Conservation (phyloP, 495 filamentous ascomycete genomes). For the Chaetomium fimeti region DNA sequence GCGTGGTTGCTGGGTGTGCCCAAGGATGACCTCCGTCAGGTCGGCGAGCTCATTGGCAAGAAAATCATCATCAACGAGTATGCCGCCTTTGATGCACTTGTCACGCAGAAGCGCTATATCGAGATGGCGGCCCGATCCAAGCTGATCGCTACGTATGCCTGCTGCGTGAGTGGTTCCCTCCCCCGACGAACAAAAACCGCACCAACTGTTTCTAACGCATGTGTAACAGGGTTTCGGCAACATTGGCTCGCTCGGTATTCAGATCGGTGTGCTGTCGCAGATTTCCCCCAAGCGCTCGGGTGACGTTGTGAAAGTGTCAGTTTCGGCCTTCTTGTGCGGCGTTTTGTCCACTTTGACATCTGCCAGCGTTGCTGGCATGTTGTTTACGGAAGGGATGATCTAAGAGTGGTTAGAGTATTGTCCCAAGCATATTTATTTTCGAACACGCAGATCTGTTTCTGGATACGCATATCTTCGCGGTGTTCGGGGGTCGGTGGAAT, state of each 20-base stretch:
- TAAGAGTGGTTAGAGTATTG: neutral
- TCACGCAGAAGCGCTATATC: conserved; percentile 61
- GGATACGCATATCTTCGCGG: neutral
- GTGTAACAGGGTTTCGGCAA: conserved; percentile 75
- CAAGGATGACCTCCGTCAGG: conserved; percentile 65
- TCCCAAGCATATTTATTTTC: neutral
- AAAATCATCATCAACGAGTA: conserved; percentile 81
- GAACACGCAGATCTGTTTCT: neutral
- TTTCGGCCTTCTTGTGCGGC: conserved; percentile 75
- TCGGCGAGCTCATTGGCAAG: conserved; percentile 74
- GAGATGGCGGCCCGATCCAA: conserved; percentile 64
- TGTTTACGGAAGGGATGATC: conserved; percentile 29
- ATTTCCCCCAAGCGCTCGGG: conserved; percentile 69
- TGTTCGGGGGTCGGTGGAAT: neutral
- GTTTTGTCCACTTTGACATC: conserved; percentile 76
- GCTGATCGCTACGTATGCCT: conserved; percentile 85
- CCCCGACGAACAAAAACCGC: neutral
- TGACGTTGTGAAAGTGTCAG: conserved; percentile 71
- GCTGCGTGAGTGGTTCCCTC: conserved; percentile 62
- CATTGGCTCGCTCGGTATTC: conserved; percentile 76
- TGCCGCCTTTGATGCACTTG: conserved; percentile 57
- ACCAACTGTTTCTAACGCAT: conserved; percentile 58
- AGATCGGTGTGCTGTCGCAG: conserved; percentile 82
- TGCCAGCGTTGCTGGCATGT: conserved; percentile 73
- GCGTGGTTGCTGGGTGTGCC: conserved; percentile 85